Base-by-base conservation (phyloP, 2,329 filamentous ascomycete species). In the Raffaelea ambrosiae region DNA sequence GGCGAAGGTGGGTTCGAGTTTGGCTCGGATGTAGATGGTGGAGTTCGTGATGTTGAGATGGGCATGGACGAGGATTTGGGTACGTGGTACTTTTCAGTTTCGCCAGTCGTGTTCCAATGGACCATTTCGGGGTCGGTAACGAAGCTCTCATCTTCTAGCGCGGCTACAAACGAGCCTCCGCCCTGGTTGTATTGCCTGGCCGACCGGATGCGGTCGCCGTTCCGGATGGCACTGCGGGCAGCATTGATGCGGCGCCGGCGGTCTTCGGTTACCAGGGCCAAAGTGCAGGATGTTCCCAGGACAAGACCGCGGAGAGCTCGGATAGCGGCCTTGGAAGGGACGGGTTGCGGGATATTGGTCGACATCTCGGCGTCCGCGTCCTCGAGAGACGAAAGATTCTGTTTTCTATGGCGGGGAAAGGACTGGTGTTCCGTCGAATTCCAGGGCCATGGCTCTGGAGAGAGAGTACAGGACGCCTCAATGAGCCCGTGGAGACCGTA, bases 271-370 rank as follows among this genome's bases (percentile, higher is more conserved):
- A 72, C 51, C 38, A 72, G 53, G 26, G 65, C 66, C 40, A 72
- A 56, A 20, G 68, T 67, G 58, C 68, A 72, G 4, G 69, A 68
- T 2, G 70, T 73, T 49, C 70, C 70, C 10, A 71, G 55, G 26
- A 69, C 64, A 42, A 73, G 63, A 29, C 66, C 64, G 35, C 68
- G 67, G 44, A 72, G 62, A 22, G 67, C 63, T 56, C 67, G 68
- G 54, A 73, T 57, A 53, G 68, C 68, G 48, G 66, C 66, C 60
- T 68, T 69, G 50, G 69, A 71, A 46, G 69, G 69, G 43, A 70
- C 65, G 51, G 66, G 66, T 36, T 69, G 58, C 48, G 62, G 62
- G 36, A 64, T 54, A 16, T 44, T 49, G 19, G 53, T 20, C 45
- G 61, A 58, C 61, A 65, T 63, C 53, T 48, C 45, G 31, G 26